A percentile compares a stretch with the other conserved stretches of the same genome.
phyloP scores from a whole-genome alignment of 257 asterid genomes.

The Solanum lignicaule region DNA sequence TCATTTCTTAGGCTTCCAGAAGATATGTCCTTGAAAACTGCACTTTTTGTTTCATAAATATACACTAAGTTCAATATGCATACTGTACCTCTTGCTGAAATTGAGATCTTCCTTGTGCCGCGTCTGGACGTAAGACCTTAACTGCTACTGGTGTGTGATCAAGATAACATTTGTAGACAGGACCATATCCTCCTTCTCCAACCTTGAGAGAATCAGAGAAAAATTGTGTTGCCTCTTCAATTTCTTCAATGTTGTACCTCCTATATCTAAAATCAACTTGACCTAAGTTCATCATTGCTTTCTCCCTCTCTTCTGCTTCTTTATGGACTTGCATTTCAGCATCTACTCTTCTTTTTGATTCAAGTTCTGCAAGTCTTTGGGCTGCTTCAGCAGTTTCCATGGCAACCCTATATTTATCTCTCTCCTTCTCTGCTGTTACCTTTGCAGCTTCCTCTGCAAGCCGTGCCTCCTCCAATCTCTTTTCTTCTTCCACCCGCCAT shows the following conservation, averaged over 20 bases:
- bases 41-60: not conserved
- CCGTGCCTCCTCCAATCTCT: conserved; percentile 41
- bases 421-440: conserved; percentile 24
- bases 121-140: conserved; percentile 81
- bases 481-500: conserved; percentile 77
- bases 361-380: conserved; percentile 31
- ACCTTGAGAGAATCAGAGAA: conserved; percentile 43
- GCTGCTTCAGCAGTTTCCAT: conserved; percentile 32
- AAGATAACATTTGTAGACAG: conserved; percentile 71
- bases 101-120: conserved; percentile 80
- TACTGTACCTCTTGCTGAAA: conserved; percentile 69
- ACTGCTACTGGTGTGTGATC: conserved; percentile 80
- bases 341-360: conserved; percentile 27
- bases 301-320: conserved; percentile 20
- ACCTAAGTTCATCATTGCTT: not conserved
- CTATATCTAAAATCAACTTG: conserved; percentile 28
- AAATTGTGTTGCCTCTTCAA: conserved; percentile 69
- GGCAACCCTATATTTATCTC: conserved; percentile 20
- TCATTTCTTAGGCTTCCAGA: not conserved
- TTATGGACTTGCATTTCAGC: conserved; percentile 28
- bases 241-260: conserved; percentile 63
- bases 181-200: conserved; percentile 97
- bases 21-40: not conserved
- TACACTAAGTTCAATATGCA: not conserved
- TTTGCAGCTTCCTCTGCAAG: conserved; percentile 35